phyloP scores from a whole-genome alignment of 805 yeast genomes.

The Wickerhamiella brachini region DNA sequence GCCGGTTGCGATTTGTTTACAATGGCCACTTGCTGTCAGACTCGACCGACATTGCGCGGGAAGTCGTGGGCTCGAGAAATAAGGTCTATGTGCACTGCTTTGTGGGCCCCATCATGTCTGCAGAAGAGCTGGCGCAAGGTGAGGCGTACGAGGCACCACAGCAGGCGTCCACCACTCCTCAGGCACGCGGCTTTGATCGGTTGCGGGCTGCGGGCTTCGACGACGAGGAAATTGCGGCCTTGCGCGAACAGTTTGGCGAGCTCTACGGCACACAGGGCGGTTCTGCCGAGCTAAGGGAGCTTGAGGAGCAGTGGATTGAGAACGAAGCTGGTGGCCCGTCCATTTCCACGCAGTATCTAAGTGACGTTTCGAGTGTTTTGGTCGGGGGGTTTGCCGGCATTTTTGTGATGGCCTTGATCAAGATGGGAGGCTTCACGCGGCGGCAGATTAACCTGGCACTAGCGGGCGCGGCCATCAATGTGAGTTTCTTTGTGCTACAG shows the following conservation, averaged over 20 bases:
- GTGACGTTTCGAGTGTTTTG: slow-evolving; percentile 52
- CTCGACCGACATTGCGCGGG: slow-evolving; percentile 39
- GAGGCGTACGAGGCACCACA: slow-evolving; percentile 34
- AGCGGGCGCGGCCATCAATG: slow-evolving; percentile 57
- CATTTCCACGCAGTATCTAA: slow-evolving; percentile 41
- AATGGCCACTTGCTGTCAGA: slow-evolving; percentile 54
- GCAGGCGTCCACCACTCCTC: slow-evolving; percentile 41
- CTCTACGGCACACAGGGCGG: slow-evolving; percentile 39
- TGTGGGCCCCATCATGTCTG: slow-evolving; percentile 49
- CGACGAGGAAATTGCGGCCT: slow-evolving; percentile 55
- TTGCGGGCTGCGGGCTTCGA: slow-evolving; percentile 72
- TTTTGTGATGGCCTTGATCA: slow-evolving; percentile 47
- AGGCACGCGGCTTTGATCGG: slow-evolving; percentile 75
- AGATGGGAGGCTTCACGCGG: slow-evolving; percentile 39
- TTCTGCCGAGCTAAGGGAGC: slow-evolving; percentile 17
- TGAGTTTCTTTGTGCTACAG: slow-evolving; percentile 49
- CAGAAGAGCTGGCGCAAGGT: slow-evolving; percentile 45
- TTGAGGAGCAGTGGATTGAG: slow-evolving; percentile 85
- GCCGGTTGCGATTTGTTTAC: slow-evolving; percentile 50
- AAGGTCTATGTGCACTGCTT: slow-evolving; percentile 65
- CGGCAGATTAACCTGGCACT: slow-evolving; percentile 54
- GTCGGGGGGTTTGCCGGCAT: slow-evolving; percentile 70
- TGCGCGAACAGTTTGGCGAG: slow-evolving; percentile 60
- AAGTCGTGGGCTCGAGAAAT: slow-evolving; percentile 25
- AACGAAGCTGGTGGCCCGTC: slow-evolving; percentile 43